phyloP scores from a whole-genome alignment of 805 yeast genomes.

The Diddensiella transvaalensis region DNA sequence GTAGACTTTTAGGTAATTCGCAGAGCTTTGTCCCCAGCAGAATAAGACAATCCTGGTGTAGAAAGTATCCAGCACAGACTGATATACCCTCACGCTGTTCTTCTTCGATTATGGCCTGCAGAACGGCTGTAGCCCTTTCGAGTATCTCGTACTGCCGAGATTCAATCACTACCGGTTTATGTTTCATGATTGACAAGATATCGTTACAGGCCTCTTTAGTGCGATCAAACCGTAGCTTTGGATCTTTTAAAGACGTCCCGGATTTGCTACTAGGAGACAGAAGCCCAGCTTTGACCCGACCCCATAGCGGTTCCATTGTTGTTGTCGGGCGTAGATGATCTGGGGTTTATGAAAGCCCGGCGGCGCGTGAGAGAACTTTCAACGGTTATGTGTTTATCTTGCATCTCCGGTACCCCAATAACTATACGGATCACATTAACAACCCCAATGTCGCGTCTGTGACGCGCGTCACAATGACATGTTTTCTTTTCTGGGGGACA shows the following conservation, averaged over 20 bases:
- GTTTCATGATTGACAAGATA: conserved; percentile 1
- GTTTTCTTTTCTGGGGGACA: too few species aligned
- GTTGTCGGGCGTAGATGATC: too few species aligned
- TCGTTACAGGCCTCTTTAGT: conserved; percentile 14
- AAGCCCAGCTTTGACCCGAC: conserved; percentile 4
- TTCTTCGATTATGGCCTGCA: conserved; percentile 6
- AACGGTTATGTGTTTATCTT: too few species aligned
- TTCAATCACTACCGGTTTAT: not conserved
- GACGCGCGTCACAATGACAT: too few species aligned
- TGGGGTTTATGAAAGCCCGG: too few species aligned
- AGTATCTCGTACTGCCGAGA: conserved; percentile 3
- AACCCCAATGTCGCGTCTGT: too few species aligned
- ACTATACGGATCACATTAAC: too few species aligned
- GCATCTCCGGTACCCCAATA: too few species aligned
- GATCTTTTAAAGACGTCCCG: conserved; percentile 2
- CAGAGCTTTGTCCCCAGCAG: conserved; percentile 1
- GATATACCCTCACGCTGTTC: conserved; percentile 11
- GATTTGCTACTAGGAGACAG: too few species aligned
- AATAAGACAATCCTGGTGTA: conserved; percentile 6
- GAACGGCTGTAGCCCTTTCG: not conserved
- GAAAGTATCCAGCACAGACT: conserved; percentile 10
- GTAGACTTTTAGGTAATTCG: conserved; percentile 8
- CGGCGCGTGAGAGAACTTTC: too few species aligned
- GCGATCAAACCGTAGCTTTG: conserved; percentile 9
- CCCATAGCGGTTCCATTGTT: conserved; percentile 16